A percentile compares a stretch with the other conserved stretches of the same genome.
Conservation (phyloP, 1,284 basidiomycete species). For the Tremellales sp. region DNA sequence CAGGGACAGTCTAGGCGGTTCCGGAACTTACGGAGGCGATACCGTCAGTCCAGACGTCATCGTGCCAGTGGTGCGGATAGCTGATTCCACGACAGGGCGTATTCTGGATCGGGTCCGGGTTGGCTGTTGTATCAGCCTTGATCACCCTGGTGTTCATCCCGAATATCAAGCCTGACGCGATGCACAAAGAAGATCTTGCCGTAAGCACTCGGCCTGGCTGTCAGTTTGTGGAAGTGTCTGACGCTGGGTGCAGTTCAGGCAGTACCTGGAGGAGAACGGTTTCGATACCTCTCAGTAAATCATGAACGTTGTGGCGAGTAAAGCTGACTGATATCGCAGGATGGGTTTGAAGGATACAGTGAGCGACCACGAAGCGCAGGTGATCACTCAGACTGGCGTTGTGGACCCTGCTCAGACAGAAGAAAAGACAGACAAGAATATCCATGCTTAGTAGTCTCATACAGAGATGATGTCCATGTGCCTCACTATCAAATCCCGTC, state of each 20-base stretch:
- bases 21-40: constrained; percentile 32
- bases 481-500: too few species aligned
- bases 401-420: constrained; percentile 74
- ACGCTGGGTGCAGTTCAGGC: constrained; percentile 60
- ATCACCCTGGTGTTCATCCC: constrained; percentile 71
- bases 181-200: constrained; percentile 65
- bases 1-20: constrained; percentile 8
- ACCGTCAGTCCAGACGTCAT: constrained; percentile 23
- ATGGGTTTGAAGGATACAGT: constrained; percentile 23
- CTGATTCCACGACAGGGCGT: constrained; percentile 10
- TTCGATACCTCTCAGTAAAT: constrained; percentile 59
- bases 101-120: constrained; percentile 50
- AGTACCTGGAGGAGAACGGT: constrained; percentile 69
- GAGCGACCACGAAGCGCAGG: constrained; percentile 9
- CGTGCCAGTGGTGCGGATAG: background rate
- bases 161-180: constrained; percentile 70
- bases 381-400: constrained; percentile 1
- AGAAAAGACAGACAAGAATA: constrained; percentile 4
- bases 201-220: background rate
- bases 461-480: too few species aligned
- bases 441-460: too few species aligned
- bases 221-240: constrained; percentile 25
- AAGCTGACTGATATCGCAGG: constrained; percentile 1
- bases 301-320: constrained; percentile 58
- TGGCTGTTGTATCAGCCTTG: constrained; percentile 73